Evolutionary conservation across 176 grass and related monocot species (phyloP).

Genomic region (Avena eriantha): DNA sequence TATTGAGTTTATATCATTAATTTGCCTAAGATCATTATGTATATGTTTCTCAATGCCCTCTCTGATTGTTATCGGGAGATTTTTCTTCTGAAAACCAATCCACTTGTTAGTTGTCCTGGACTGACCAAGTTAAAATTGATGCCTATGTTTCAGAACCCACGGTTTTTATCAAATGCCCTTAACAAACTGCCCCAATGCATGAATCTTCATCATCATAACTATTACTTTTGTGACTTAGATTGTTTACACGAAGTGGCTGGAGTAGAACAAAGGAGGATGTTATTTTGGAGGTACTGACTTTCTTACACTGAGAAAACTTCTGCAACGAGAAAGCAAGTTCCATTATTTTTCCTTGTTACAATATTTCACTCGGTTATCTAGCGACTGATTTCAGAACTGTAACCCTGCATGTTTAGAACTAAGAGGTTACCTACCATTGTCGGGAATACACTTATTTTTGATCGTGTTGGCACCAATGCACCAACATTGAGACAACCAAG

Average conservation of each 20-base stretch:
- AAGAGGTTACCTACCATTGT: conserved; percentile 8
- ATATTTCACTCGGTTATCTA: conserved; percentile 10
- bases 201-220: conserved; percentile 10
- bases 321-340: conserved; percentile 37
- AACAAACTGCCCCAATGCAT: conserved; percentile 19
- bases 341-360: conserved; percentile 35
- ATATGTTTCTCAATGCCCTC: conserved; percentile 11
- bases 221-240: conserved; percentile 75
- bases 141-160: background rate
- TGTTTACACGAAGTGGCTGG: conserved; percentile 93
- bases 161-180: conserved; percentile 5
- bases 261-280: conserved; percentile 95
- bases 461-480: background rate
- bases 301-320: conserved; percentile 35
- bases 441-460: conserved; percentile 3
- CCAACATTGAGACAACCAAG: conserved; percentile 1
- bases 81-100: background rate
- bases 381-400: conserved; percentile 16
- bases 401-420: conserved; percentile 24
- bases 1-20: background rate
- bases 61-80: background rate
- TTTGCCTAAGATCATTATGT: conserved; percentile 13
- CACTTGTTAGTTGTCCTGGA: conserved; percentile 5
- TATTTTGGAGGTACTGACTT: conserved; percentile 75
- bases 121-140: background rate